Base-by-base conservation (phyloP, 1,284 basidiomycete species). In the Pyrrhoderma noxium region DNA sequence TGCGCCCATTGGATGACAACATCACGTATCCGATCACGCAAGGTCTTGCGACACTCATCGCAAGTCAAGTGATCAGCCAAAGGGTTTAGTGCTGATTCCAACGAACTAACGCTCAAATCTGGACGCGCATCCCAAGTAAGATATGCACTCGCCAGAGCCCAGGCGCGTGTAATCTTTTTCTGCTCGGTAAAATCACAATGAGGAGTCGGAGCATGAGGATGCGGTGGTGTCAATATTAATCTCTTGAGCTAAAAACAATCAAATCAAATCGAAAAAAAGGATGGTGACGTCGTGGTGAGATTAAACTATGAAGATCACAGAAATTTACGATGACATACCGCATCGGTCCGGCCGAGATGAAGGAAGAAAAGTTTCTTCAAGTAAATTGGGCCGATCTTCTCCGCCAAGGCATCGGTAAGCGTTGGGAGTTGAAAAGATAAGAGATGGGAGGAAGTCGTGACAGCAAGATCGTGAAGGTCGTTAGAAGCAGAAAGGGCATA, bases 1-100 rank as follows among this genome's bases (percentile, higher is more conserved):
- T 80, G 70, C 7, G 86, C 82, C 86, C 86, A 89, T 60, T 88
- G 83, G 18, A 81, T 66, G 40, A 86, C 68, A 39, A 89, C 70
- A 52, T 75, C 75, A 64, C 79, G 81, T 47, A 89, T 76, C 25
- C 86, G 76, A 38, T 84, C 80, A 47, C 73, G 67, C 18, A 89
- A 71, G 2, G 75, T 67, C 48, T 67, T 61, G 57, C 76, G 76
- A 63, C 86, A 89, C 23, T 78, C 69, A 21, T 80, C 75, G 59
- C 81, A 84, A 19, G 70, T 66, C 11, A 84, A 61, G 56, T 79
- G 79, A 34, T 80, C 79, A 38, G 71, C 72, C 23, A 83, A 62
- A 2, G 80, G 80, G 18, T 69, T 68, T 18, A 83, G 67, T 21
- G 82, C 76, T 4, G 75, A 77, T 59, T 84, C 81, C 65, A 83